Conservation (phyloP, 208 protist genomes). For the Wallacemonas rigidus region DNA sequence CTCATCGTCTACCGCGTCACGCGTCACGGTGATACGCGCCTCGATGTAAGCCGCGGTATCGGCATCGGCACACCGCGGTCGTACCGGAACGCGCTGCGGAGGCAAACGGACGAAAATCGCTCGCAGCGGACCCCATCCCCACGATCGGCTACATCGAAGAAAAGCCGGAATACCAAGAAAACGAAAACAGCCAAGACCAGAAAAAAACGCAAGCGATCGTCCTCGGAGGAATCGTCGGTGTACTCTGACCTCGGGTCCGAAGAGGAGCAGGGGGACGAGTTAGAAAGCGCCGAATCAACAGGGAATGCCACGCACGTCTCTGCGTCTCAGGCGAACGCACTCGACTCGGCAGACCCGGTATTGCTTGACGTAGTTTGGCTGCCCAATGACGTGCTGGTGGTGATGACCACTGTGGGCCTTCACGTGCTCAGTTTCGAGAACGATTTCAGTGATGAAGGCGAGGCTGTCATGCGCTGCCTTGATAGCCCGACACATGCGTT, state of each 20-base stretch:
- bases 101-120: not conserved
- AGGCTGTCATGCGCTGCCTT: conserved; percentile 25
- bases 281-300: not conserved
- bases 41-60: conserved; percentile 41
- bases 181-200: too few species aligned
- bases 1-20: conserved; percentile 76
- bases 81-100: conserved; percentile 1
- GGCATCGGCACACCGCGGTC: conserved; percentile 28
- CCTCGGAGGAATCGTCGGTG: not conserved
- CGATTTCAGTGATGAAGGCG: conserved; percentile 42
- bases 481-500: conserved; percentile 32
- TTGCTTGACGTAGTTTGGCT: conserved; percentile 68
- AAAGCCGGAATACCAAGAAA: too few species aligned
- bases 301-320: too few species aligned
- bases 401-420: conserved; percentile 52
- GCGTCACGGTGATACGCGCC: conserved; percentile 29
- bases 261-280: not conserved
- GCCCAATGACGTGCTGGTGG: conserved; percentile 51
- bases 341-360: not conserved
- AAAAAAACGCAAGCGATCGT: not conserved
- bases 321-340: not conserved
- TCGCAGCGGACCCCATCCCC: not conserved
- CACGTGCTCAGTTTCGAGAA: conserved; percentile 41
- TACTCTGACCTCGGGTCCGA: not conserved
- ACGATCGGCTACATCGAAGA: too few species aligned